Evolutionary conservation across 2,329 filamentous ascomycete species (phyloP), one percentile per base, ranked within the genome.

Genomic region (Chrysoporthe puriensis): DNA sequence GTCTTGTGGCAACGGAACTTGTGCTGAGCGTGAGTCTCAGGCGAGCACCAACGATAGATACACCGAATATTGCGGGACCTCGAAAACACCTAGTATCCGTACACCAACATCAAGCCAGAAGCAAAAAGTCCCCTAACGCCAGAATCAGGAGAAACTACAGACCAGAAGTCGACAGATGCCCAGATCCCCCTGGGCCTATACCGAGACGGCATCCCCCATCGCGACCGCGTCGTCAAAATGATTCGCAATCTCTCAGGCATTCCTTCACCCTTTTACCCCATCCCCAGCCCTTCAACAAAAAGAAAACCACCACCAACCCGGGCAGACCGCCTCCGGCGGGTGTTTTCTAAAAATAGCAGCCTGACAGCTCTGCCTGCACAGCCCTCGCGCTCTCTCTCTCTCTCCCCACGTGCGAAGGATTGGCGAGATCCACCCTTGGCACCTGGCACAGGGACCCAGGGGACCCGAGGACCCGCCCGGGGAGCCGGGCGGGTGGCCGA

Each of bases 351-450:
- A 57, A 57, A 57, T 57, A 57, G 54, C 34, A 9, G 6, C 54
- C 16, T n/a, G 50, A 54, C 26, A 34, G 16, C 21, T 32, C 50
- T 57, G 54, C 34, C 3, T 16, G 54, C 54, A 57, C 54, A 57
- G 54, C 50, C 54, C 54, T n/a, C 54, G 8, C n/a, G 16, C 18
- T 14, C 54, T 34, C 54, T 40, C n/a, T 40, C n/a, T 16, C 18
- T 14, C 54, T 34, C 54, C n/a, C 54, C 54, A 57, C 54, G 54
- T 57, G 54, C 9, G 54, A 36, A 40, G 54, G 54, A 57, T 57
- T 26, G 26, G 54, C 54, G 50, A 40, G 11, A 34, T 46, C 44
- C 44, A 13, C 44, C 44, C 44, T 46, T 46, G 36, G 36, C 36
- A 40, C 36, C 36, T 40, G 36, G 36, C 21, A 34, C 50, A 32